Evolutionary conservation across 2,329 filamentous ascomycete genomes (phyloP).

Genomic region (Emergomyces africanus): DNA sequence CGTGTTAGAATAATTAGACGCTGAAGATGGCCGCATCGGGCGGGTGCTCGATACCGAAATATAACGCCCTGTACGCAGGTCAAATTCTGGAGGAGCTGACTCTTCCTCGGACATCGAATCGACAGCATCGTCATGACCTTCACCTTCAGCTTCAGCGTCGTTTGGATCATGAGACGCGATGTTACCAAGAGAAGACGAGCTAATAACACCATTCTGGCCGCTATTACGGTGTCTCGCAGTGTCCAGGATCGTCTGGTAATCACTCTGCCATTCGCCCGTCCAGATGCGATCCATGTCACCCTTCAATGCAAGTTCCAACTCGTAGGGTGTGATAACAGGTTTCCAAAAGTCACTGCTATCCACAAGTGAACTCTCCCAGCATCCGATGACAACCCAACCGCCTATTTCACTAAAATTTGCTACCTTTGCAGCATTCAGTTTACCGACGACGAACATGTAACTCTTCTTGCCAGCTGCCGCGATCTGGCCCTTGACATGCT

Average conservation of each 20-base stretch:
- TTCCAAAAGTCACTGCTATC: constrained; percentile 82
- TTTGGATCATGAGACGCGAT: constrained; percentile 9
- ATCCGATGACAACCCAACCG: constrained; percentile 94
- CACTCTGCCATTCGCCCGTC: constrained; percentile 79
- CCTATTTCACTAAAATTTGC: constrained; percentile 94
- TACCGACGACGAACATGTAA: constrained; percentile 93
- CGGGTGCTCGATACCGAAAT: constrained; percentile 61
- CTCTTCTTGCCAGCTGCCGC: constrained; percentile 76
- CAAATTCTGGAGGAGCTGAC: constrained; percentile 70
- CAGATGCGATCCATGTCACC: constrained; percentile 66
- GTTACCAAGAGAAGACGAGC: constrained; percentile 18
- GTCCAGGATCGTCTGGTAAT: constrained; percentile 59
- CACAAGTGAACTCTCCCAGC: constrained; percentile 91
- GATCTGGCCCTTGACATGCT: constrained; percentile 60
- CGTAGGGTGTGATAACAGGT: constrained; percentile 89
- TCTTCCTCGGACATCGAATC: constrained; percentile 51
- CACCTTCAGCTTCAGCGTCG: constrained; percentile 26
- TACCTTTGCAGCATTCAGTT: constrained; percentile 88
- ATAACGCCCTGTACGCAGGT: constrained; percentile 76
- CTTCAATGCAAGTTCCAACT: constrained; percentile 66
- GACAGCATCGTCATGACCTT: constrained; percentile 29
- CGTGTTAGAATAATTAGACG: constrained; percentile 16
- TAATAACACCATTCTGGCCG: constrained; percentile 12
- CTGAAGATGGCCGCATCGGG: constrained; percentile 28
- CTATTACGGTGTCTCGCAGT: constrained; percentile 13